Percentiles rank a stretch among this genome's conserved stretches.
phyloP scores from a whole-genome alignment of 495 filamentous ascomycete genomes.

The Penicillium coprophilum region DNA sequence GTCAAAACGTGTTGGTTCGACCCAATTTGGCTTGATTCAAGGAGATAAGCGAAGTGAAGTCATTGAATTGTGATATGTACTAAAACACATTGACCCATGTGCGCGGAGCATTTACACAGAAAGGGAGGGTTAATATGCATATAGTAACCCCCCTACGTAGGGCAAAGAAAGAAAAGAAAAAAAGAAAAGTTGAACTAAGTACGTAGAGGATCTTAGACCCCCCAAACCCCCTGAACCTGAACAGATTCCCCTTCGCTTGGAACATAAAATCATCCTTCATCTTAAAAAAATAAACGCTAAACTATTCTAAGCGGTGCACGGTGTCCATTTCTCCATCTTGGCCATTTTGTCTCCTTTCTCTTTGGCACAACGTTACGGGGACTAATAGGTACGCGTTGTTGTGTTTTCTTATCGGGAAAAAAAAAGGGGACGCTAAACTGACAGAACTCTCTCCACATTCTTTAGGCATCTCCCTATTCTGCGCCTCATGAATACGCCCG shows the following conservation, averaged over 20 bases:
- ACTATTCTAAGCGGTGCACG: constrained; percentile 4
- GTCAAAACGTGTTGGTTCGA: not conserved
- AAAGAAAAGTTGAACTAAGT: not conserved
- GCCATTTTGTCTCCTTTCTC: not conserved
- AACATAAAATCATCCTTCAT: constrained; percentile 1
- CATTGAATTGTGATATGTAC: no score
- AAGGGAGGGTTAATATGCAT: not conserved
- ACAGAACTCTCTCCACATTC: constrained; percentile 17
- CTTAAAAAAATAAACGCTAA: constrained; percentile 5
- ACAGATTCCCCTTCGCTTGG: not conserved
- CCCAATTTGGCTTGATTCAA: not conserved
- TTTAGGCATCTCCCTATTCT: constrained; percentile 17
- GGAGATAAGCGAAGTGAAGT: not conserved
- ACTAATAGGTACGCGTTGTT: constrained; percentile 1
- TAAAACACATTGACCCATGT: constrained; percentile 10
- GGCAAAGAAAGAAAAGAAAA: not conserved
- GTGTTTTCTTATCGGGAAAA: not conserved
- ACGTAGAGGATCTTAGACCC: not conserved
- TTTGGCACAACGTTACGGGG: constrained; percentile 2
- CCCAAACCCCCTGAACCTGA: no score
- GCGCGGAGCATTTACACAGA: constrained; percentile 4
- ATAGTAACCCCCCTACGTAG: not conserved
- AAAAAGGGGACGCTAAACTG: constrained; percentile 13
- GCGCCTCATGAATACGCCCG: constrained; percentile 26
- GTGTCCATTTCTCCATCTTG: constrained; percentile 5